These are phyloP conservation scores for Ophiostoma ips DNA, from an alignment of 2,329 filamentous ascomycete genomes.

Conservation along the genomic window DNA sequence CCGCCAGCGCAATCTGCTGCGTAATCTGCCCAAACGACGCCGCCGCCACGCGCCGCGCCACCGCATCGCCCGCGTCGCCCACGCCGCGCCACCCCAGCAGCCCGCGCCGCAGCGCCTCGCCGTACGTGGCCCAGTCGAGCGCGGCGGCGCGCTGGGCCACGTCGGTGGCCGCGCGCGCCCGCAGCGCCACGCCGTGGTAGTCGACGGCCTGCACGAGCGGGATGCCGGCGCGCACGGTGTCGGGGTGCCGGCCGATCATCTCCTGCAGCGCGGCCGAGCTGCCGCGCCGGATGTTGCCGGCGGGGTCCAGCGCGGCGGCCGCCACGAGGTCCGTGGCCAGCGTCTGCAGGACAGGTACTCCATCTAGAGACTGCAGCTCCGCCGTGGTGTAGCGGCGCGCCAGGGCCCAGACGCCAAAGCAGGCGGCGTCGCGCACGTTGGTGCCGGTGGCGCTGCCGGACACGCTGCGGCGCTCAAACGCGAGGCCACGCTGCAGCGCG, in stretches of 20 bases:
- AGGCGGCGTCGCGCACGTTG: constrained; percentile 88
- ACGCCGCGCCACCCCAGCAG: constrained; percentile 78
- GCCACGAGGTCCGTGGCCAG: constrained; percentile 71
- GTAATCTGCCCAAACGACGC: constrained; percentile 49
- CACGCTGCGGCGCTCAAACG: constrained; percentile 77
- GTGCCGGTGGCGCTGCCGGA: constrained; percentile 76
- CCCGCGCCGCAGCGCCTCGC: constrained; percentile 53
- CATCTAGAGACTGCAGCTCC: constrained; percentile 54
- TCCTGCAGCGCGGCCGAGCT: constrained; percentile 91
- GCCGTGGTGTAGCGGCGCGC: constrained; percentile 72
- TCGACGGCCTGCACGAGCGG: constrained; percentile 78
- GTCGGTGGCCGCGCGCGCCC: constrained; percentile 65
- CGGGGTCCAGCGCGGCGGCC: constrained; percentile 72
- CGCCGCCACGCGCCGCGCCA: constrained; percentile 60
- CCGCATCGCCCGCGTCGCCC: constrained; percentile 59
- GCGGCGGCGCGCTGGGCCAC: constrained; percentile 56
- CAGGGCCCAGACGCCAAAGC: constrained; percentile 90
- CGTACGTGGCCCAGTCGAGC: constrained; percentile 51
- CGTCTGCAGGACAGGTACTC: constrained; percentile 45
- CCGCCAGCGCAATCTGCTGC: constrained; percentile 19
- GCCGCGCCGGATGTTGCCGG: constrained; percentile 84
- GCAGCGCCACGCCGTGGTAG: constrained; percentile 83
- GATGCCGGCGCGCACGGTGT: constrained; percentile 71
- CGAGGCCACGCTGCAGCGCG: constrained; percentile 62
- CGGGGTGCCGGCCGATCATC: constrained; percentile 80